These are phyloP conservation scores for Beauveria australis DNA, from an alignment of 2,329 filamentous ascomycete genomes.

Conservation along the genomic window DNA sequence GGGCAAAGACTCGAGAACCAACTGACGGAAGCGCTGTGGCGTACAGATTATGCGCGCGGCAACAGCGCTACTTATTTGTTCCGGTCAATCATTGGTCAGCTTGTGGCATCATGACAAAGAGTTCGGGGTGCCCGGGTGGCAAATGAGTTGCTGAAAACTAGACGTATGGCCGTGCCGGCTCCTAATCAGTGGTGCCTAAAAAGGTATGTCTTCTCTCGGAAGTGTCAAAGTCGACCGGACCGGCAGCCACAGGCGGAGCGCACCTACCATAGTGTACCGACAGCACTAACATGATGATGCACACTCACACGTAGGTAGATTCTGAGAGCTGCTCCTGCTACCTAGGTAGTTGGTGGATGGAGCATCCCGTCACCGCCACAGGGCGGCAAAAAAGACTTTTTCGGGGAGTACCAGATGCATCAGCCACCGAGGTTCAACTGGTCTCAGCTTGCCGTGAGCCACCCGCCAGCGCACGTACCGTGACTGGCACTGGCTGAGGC, in stretches of 20 bases:
- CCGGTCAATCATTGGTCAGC: neutral
- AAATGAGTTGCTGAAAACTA: neutral
- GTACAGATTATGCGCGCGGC: slow-evolving; percentile 3
- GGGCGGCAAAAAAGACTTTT: neutral
- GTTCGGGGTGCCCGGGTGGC: neutral
- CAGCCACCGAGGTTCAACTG: neutral
- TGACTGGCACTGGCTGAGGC: neutral
- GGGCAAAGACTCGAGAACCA: neutral
- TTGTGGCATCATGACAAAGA: neutral
- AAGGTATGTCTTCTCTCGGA: neutral
- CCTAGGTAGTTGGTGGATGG: neutral
- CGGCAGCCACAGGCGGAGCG: neutral
- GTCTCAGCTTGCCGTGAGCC: neutral
- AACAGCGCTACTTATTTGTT: neutral
- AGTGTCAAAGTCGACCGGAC: slow-evolving; percentile 1
- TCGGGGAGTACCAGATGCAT: neutral
- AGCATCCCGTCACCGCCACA: neutral
- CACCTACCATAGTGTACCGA: neutral
- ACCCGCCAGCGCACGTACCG: neutral
- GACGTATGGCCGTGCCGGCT: neutral
- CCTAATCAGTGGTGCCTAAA: neutral
- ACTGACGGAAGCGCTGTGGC: neutral
- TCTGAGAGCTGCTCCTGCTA: neutral
- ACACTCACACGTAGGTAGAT: too few relatives aligned
- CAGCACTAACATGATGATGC: neutral